Evolutionary conservation across 768 basidiomycete genomes (phyloP), one percentile per base, ranked within the genome.

Genomic region (Kwoniella shandongensis): DNA sequence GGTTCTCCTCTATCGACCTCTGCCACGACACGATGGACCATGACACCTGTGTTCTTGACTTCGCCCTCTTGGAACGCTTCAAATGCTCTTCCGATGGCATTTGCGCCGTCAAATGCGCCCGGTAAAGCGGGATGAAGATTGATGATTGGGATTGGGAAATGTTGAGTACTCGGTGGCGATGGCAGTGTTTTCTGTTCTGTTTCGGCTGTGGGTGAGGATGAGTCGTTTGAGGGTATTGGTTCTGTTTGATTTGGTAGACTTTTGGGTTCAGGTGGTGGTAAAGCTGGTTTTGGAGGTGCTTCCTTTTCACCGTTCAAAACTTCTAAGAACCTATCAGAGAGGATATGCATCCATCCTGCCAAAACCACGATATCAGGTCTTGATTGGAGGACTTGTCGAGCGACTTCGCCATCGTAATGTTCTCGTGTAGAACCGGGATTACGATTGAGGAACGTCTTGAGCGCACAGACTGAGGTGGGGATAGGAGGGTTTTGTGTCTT

Each of bases 311-410:
- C 82, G 45, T 81, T 79, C 48, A 89, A 73, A 29, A 84, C 80
- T 18, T 89, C 83, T 57, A 98, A 76, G 76, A 97, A 97, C 0
- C 79, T 79, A 50, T 89, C 86, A 55, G 86, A 85, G 57, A 97
- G 81, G 67, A 98, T 89, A 70, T 98, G 93, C 94, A 99, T 97
- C 90, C 91, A 99, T 0, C 96, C 96, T 0, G 94, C 96, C n/a
- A 98, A 81, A 6, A 98, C 88, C 45, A 98, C 83, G 23, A 94
- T 74, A 76, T 97, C 89, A 0, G 94, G 94, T 29, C 56, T 55
- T n/a, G 80, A 83, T 23, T 77, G 72, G 4, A 88, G 69, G 3
- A 91, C 84, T 50, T 84, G 81, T 29, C 82, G 78, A 7, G 89
- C 90, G 1, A 93, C 82, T 70, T 89, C 88, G 2, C 79, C 78